These are phyloP conservation scores for Aegilops longissima DNA, from an alignment of 176 grass and related monocot species.

Conservation along the genomic window DNA sequence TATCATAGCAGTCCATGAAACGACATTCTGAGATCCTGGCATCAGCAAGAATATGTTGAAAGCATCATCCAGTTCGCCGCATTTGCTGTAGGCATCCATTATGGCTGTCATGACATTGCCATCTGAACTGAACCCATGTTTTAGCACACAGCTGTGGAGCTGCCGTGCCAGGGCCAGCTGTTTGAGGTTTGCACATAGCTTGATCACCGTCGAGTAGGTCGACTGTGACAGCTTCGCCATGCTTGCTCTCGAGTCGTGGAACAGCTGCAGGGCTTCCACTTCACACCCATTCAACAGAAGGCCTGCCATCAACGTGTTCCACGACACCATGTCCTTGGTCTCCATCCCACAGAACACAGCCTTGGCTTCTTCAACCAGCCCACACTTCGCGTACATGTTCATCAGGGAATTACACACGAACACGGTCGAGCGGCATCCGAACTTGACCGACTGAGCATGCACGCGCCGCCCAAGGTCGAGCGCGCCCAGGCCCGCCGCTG, in stretches of 20 bases:
- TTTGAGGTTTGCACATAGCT: conserved; percentile 66
- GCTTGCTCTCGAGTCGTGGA: conserved; percentile 40
- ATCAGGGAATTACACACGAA: conserved; percentile 61
- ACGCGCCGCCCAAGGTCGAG: conserved; percentile 26
- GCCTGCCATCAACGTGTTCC: conserved; percentile 60
- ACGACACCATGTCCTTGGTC: conserved; percentile 51
- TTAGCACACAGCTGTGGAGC: conserved; percentile 60
- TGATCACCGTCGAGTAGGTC: conserved; percentile 64
- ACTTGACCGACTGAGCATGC: conserved; percentile 51
- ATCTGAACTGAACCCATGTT: conserved; percentile 50
- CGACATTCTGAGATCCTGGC: conserved; percentile 40
- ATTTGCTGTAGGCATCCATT: conserved; percentile 66
- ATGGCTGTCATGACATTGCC: conserved; percentile 57
- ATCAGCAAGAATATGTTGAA: conserved; percentile 50
- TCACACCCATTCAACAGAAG: conserved; percentile 52
- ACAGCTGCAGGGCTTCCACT: conserved; percentile 52
- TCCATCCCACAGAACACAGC: conserved; percentile 53
- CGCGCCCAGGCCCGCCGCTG: conserved; percentile 24
- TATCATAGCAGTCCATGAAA: conserved; percentile 87
- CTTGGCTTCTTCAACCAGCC: conserved; percentile 44
- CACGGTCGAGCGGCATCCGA: conserved; percentile 30
- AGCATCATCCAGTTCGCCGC: conserved; percentile 37
- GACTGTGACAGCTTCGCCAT: conserved; percentile 39
- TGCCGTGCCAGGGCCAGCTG: conserved; percentile 45
- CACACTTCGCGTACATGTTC: conserved; percentile 69